Conservation (phyloP, 371 early-diverging fungal species). For the Umbelopsis sp. region DNA sequence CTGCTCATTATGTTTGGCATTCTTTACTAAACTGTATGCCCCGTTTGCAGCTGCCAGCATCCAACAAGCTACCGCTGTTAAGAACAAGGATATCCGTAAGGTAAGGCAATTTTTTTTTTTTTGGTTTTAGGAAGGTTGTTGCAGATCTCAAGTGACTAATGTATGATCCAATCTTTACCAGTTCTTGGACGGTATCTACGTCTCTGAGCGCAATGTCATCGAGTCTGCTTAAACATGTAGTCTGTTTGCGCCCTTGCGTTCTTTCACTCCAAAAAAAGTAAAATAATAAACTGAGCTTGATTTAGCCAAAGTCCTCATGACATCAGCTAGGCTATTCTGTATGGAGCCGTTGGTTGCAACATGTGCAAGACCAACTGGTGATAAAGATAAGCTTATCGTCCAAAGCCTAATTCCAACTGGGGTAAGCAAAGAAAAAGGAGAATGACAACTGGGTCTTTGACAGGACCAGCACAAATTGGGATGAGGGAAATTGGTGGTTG, state of each 20-base stretch:
- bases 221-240: slow-evolving; percentile 30
- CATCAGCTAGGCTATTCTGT: neutral
- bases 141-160: neutral
- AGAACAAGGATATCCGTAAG: slow-evolving; percentile 97
- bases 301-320: slow-evolving; percentile 1
- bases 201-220: slow-evolving; percentile 76
- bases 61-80: slow-evolving; percentile 74
- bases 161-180: slow-evolving; percentile 78
- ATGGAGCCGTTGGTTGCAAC: neutral
- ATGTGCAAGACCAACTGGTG: too few species aligned
- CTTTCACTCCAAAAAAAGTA: slow-evolving; percentile 2
- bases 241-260: slow-evolving; percentile 3
- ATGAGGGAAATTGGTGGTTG: neutral
- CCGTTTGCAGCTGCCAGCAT: slow-evolving; percentile 69
- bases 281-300: slow-evolving; percentile 1
- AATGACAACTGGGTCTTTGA: neutral
- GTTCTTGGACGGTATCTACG: slow-evolving; percentile 99
- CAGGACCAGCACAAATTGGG: neutral
- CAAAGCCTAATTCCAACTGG: neutral
- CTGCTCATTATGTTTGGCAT: too few species aligned
- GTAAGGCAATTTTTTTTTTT: neutral
- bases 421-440: neutral
- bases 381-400: neutral
- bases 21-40: too few species aligned
- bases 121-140: neutral